phyloP scores from a whole-genome alignment of 2,329 filamentous ascomycete genomes.

The Aspergillus texensis region DNA sequence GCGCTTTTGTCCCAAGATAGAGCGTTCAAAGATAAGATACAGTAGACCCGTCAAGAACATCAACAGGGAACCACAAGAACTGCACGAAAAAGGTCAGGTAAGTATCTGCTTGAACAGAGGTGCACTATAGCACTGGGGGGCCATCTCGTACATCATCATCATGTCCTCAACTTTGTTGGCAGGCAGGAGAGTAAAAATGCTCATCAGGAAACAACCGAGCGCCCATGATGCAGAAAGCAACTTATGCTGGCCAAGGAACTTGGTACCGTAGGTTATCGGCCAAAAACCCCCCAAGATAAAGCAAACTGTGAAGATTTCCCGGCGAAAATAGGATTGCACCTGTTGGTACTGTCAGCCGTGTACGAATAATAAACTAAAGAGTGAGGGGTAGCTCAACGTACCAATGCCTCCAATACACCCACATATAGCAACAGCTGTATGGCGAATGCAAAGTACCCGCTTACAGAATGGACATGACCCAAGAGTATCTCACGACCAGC shows the following conservation, averaged over 20 bases:
- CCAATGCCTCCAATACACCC: conserved; percentile 75
- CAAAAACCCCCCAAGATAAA: conserved; percentile 78
- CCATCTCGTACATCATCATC: conserved; percentile 67
- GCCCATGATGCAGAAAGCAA: conserved; percentile 72
- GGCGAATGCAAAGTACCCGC: conserved; percentile 60
- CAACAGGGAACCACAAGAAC: conserved; percentile 71
- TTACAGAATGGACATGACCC: conserved; percentile 64
- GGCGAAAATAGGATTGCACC: conserved; percentile 90
- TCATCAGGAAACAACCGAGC: conserved; percentile 78
- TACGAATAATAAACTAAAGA: neutral
- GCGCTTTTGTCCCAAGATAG: conserved; percentile 50
- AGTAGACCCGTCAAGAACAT: conserved; percentile 77
- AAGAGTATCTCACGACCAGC: conserved; percentile 71
- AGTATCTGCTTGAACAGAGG: neutral
- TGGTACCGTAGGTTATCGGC: conserved; percentile 72
- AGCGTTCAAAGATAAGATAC: conserved; percentile 80
- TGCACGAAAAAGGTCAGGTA: conserved; percentile 38
- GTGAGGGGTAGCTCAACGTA: conserved; percentile 44
- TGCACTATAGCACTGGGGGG: neutral
- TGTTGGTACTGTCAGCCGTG: conserved; percentile 37
- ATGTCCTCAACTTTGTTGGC: conserved; percentile 83
- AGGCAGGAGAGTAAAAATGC: conserved; percentile 83
- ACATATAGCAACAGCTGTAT: conserved; percentile 70
- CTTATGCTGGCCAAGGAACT: conserved; percentile 70
- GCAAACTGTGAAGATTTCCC: conserved; percentile 80